Base-by-base conservation (phyloP, 2,329 filamentous ascomycete species). In the Botrytis pseudocinerea region DNA sequence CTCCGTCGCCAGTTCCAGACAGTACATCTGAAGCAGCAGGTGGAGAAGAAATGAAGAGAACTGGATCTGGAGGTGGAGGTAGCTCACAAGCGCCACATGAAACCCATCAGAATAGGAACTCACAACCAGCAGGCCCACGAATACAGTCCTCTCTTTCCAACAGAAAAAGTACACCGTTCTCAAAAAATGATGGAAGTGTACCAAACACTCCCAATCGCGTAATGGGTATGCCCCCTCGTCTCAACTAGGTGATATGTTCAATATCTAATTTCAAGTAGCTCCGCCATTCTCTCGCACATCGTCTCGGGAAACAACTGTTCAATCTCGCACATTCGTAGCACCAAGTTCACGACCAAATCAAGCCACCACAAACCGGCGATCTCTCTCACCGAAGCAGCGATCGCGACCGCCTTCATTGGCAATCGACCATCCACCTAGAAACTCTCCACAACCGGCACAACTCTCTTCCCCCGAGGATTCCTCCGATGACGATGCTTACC, bases 1-100 rank as follows among this genome's bases (percentile, higher is more conserved):
- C 86, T 1, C 86, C 87, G 1, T 90, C 90, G 2, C 89, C 90
- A 2, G 79, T 87, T 25, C 88, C 87, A 25, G 85, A 86, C 46
- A 82, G 85, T 73, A 88, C 76, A 85, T 77, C 83, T 80, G 77
- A 79, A 79, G 77, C 81, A 76, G 75, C 74, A 73, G 77, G 77
- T 46, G 83, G 80, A 76, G 88, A 84, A 78, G 84, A 81, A 64
- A 87, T 88, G 84, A 86, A 84, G 74, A 84, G 87, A 57, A 83
- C 84, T 64, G 84, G 83, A 12, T 89, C 87, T 70, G 84, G 82
- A 71, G 82, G 83, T 76, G 82, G 81, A 71, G 81, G 71, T 72
- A 70, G 22, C 65, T 69, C 14, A 5, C 51, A 18, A 54, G 51
- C 51, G 7, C 57, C 22, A 63, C 32, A 82, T 78, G 48, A 70